phyloP scores from a whole-genome alignment of 2,329 filamentous ascomycete genomes.

The Colletotrichum orchidophilum region DNA sequence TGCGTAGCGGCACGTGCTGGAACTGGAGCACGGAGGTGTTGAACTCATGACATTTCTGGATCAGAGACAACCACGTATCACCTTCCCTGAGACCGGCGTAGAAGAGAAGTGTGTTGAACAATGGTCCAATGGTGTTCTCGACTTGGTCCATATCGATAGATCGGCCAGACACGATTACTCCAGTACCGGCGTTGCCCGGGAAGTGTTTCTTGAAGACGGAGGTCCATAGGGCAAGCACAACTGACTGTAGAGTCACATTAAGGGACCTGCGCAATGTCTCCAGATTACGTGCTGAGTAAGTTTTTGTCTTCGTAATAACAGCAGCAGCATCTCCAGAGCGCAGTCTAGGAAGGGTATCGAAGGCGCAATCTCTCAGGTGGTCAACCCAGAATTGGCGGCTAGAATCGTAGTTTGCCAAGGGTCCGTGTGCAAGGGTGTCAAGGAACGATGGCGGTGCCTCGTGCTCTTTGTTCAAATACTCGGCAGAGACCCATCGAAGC shows the following conservation, averaged over 20 bases:
- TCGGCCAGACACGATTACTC: constrained; percentile 82
- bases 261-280: constrained; percentile 65
- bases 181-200: constrained; percentile 64
- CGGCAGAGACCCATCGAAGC: constrained; percentile 63
- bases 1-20: constrained; percentile 81
- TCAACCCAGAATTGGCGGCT: constrained; percentile 73
- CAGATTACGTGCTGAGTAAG: constrained; percentile 45
- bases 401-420: constrained; percentile 59
- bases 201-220: constrained; percentile 66
- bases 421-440: constrained; percentile 74
- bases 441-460: constrained; percentile 65
- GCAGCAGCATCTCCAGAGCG: constrained; percentile 17
- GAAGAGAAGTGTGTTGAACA: constrained; percentile 92
- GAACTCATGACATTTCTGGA: constrained; percentile 74
- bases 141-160: constrained; percentile 73
- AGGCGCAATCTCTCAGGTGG: constrained; percentile 55
- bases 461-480: constrained; percentile 53
- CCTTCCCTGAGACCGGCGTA: constrained; percentile 54
- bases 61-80: constrained; percentile 67
- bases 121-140: constrained; percentile 77
- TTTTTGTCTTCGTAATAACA: constrained; percentile 15
- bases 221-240: constrained; percentile 81
- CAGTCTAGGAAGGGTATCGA: constrained; percentile 34
- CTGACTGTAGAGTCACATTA: constrained; percentile 79
- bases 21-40: constrained; percentile 74